These are phyloP conservation scores for Corylus americana DNA, from an alignment of 306 rosid species.

Conservation along the genomic window DNA sequence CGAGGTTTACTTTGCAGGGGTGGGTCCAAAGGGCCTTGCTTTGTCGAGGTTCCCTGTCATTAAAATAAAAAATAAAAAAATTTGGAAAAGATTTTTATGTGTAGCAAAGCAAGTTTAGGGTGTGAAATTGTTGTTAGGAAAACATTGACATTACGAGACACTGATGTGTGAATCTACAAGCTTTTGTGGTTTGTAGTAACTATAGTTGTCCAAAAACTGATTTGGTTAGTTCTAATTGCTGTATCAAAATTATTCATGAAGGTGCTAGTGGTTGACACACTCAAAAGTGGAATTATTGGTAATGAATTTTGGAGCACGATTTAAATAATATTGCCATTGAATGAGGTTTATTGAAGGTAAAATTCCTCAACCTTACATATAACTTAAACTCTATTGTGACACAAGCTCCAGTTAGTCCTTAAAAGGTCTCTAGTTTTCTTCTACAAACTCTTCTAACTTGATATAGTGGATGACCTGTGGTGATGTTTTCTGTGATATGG, in stretches of 20 bases:
- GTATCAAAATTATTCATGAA: neutral
- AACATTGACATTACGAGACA: neutral
- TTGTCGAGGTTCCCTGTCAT: no score
- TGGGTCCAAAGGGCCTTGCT: no score
- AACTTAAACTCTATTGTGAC: neutral
- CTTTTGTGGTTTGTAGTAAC: neutral
- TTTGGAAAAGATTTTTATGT: neutral
- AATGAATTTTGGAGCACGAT: slow-evolving; percentile 11
- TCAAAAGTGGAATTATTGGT: slow-evolving; percentile 1
- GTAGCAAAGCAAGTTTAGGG: neutral
- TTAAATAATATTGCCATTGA: neutral
- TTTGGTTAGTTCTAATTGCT: neutral
- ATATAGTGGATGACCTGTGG: neutral
- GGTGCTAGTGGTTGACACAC: neutral
- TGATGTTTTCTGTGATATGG: neutral
- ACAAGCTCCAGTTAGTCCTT: neutral
- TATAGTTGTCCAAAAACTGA: neutral
- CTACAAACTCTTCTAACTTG: neutral
- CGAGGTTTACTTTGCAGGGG: no score
- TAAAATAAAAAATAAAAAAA: neutral
- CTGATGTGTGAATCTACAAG: neutral
- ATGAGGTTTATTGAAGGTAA: neutral
- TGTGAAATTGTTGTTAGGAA: neutral
- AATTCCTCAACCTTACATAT: neutral
- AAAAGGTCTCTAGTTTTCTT: neutral